Evolutionary conservation across 1,284 basidiomycete species (phyloP).

Genomic region (Melampsora allii-populina): DNA sequence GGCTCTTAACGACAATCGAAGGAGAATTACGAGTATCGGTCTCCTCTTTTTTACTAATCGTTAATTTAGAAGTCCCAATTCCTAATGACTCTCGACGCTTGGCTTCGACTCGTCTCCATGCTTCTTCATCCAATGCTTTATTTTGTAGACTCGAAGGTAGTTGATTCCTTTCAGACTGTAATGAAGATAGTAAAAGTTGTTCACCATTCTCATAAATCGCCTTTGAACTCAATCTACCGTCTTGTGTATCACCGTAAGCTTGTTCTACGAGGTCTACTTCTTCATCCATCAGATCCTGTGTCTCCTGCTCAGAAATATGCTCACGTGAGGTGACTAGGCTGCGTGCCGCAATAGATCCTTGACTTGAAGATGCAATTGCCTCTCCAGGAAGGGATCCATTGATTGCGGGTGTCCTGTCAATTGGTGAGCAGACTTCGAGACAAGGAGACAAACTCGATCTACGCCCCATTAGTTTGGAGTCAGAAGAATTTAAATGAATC

Average conservation of each 20-base stretch:
- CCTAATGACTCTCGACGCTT: constrained; percentile 6
- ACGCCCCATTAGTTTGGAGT: too few relatives aligned
- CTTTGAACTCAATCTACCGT: constrained; percentile 71
- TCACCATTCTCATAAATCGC: constrained; percentile 49
- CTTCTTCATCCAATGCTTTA: constrained; percentile 49
- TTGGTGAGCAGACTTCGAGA: too few relatives aligned
- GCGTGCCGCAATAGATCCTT: too few relatives aligned
- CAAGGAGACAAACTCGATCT: too few relatives aligned
- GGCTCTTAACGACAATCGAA: not conserved
- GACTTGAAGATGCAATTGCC: too few relatives aligned
- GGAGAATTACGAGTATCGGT: not conserved
- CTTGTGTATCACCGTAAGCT: constrained; percentile 71
- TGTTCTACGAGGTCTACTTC: constrained; percentile 78
- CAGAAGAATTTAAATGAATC: too few relatives aligned
- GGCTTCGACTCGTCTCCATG: constrained; percentile 47
- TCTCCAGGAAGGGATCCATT: too few relatives aligned
- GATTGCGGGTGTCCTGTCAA: too few relatives aligned
- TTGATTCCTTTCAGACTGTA: constrained; percentile 12
- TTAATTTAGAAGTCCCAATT: too few relatives aligned
- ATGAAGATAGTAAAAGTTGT: constrained; percentile 19
- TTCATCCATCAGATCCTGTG: constrained; percentile 8
- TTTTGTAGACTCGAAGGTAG: constrained; percentile 44
- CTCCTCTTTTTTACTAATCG: not conserved
- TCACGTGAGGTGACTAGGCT: too few relatives aligned
- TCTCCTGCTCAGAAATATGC: too few relatives aligned